Evolutionary conservation across 768 basidiomycete species (phyloP), one percentile per base, ranked within the genome.

Genomic region (Boletus pseudo-olivaceus): DNA sequence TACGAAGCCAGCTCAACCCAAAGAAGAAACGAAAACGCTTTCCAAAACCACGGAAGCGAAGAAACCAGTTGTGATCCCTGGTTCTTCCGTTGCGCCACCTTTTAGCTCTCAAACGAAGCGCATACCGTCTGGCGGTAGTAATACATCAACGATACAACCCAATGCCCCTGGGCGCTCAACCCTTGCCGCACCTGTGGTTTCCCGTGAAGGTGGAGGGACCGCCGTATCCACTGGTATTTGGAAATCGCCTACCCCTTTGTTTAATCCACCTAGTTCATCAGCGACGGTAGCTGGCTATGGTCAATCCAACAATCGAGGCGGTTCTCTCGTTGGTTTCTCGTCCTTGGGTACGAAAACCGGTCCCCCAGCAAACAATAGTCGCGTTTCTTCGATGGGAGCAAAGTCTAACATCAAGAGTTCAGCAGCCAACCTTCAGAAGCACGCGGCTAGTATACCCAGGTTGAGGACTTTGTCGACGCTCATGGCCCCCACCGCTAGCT

Each of bases 401-500:
- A 68, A 61, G 34, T 65, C 66, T 6, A 66, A 57, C 49, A 32
- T 58, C 17, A 50, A 40, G 7, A 44, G 55, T 11, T 46, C 58
- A 11, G 20, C 45, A 26, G 17, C 45, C 19, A 61, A 42, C 47
- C 44, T 49, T 14, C 54, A 54, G 29, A 62, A 61, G 30, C 50
- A 47, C 2, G n/a, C 26, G 39, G 14, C 35, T n/a, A 37, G 41
- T 35, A 59, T 64, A 35, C 59, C 61, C 2, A 55, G 66, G 38
- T 62, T 53, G 14, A 69, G 75, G 34, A 70, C 68, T 0, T 71
- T 72, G 7, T 80, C 82, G 3, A 78, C 84, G 35, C 73, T 90
- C 12, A 72, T 87, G 47, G 87, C 88, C 1, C 88, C 88, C 0
- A 90, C 88, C 1, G 88, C 85, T 2, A 88, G 87, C 61, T 90